These are phyloP conservation scores for Saturnispora ahearnii DNA, from an alignment of 805 yeast genomes.

Conservation along the genomic window DNA sequence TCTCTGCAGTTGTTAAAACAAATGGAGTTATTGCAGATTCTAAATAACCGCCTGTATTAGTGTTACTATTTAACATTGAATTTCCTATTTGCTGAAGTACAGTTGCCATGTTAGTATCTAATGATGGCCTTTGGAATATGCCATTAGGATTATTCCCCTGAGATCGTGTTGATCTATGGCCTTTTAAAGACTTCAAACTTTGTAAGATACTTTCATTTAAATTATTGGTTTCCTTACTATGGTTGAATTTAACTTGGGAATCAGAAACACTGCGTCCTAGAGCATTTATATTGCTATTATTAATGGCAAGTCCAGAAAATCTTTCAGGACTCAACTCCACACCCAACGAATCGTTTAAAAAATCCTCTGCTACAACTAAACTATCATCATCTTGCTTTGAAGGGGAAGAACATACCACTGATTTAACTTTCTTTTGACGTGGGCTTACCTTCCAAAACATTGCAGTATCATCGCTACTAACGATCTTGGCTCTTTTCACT, in stretches of 20 bases:
- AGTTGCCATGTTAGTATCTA: slow-evolving; percentile 1
- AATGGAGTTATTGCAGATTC: neutral
- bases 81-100: slow-evolving; percentile 5
- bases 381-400: slow-evolving; percentile 2
- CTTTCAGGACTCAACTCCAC: slow-evolving; percentile 5
- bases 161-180: neutral
- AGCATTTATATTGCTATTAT: neutral
- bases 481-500: neutral
- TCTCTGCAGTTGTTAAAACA: neutral
- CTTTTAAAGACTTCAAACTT: slow-evolving; percentile 4
- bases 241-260: neutral
- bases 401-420: slow-evolving; percentile 1
- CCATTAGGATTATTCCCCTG: neutral
- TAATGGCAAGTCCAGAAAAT: neutral
- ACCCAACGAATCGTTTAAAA: neutral
- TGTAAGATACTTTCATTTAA: slow-evolving; percentile 5
- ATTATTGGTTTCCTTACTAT: neutral
- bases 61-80: neutral
- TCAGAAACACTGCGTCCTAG: neutral
- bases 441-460: slow-evolving; percentile 8
- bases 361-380: neutral
- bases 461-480: slow-evolving; percentile 5
- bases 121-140: neutral
- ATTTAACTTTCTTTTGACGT: slow-evolving; percentile 3
- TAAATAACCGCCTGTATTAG: neutral